Evolutionary conservation across 2,329 filamentous ascomycete genomes (phyloP), one percentile per base, ranked within the genome.

Genomic region (Nemania sp.): DNA sequence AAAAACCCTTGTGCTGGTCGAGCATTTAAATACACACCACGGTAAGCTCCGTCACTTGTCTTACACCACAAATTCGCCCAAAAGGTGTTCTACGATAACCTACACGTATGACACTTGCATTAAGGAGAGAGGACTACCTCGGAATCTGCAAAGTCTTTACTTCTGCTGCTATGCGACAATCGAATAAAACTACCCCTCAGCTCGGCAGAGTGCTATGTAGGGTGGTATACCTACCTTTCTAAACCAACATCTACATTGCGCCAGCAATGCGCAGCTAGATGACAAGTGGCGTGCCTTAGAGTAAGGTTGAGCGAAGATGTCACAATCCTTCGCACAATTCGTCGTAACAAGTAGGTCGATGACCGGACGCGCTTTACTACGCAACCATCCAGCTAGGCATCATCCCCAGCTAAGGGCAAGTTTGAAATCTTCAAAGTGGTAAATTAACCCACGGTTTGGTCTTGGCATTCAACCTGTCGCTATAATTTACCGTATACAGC

Each of bases 111-210:
- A n/a, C n/a, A n/a, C n/a, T n/a, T n/a, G n/a, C n/a, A n/a, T n/a
- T n/a, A n/a, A n/a, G n/a, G n/a, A n/a, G n/a, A n/a, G n/a, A 35
- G 10, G 34, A 13, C 39, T 32, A 11, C 57, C 57, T 59, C 18
- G 48, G 52, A 15, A 46, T 53, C 15, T n/a, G 15, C 15, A 32
- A 13, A 45, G 25, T 35, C 32, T n/a, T n/a, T n/a, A n/a, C 39
- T 40, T 18, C 21, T n/a, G 29, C 40, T 45, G 39, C 20, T 32
- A 48, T 57, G 47, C 32, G 20, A 15, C 15, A 54, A 43, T 15
- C 54, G 43, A 43, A 45, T 45, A 15, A 35, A 43, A 32, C 15
- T 52, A 39, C 52, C 43, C 43, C 53, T 48, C 39, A 40, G 32
- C 43, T 43, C 11, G 51, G 17, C 18, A 29, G 25, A 49, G 17